These are phyloP conservation scores for Cladorrhinum samala DNA, from an alignment of 495 filamentous ascomycete genomes.

Conservation along the genomic window DNA sequence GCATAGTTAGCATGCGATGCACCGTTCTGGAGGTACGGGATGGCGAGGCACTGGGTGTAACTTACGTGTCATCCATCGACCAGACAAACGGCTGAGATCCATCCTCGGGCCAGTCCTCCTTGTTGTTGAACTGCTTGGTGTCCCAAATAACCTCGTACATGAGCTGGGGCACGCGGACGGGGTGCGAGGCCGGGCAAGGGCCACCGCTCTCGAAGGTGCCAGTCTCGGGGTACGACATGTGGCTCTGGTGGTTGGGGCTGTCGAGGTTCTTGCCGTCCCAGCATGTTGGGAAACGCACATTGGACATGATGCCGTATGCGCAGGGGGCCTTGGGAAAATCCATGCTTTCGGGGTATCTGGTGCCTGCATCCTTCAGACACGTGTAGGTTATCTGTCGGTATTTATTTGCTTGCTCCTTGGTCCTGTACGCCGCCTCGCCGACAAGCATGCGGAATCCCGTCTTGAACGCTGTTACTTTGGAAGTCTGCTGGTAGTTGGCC, in stretches of 20 bases:
- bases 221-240: constrained; percentile 33
- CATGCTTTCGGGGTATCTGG: constrained; percentile 28
- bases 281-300: constrained; percentile 31
- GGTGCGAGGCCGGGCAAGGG: constrained; percentile 28
- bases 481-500: constrained; percentile 25
- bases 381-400: constrained; percentile 39
- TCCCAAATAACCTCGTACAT: constrained; percentile 40
- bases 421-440: constrained; percentile 48
- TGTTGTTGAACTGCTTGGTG: constrained; percentile 33
- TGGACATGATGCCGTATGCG: constrained; percentile 35
- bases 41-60: too few relatives aligned
- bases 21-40: neutral
- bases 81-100: constrained; percentile 44
- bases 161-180: constrained; percentile 32
- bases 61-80: constrained; percentile 30
- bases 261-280: constrained; percentile 31
- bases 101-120: constrained; percentile 34
- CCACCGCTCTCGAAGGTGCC: constrained; percentile 29
- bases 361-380: constrained; percentile 28
- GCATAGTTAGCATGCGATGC: neutral
- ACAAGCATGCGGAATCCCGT: constrained; percentile 70
- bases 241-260: constrained; percentile 31
- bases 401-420: constrained; percentile 25
- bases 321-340: constrained; percentile 30
- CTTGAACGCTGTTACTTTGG: constrained; percentile 40